Conservation (phyloP, 78 protist species). For the Tieghemostelium lacteum region DNA sequence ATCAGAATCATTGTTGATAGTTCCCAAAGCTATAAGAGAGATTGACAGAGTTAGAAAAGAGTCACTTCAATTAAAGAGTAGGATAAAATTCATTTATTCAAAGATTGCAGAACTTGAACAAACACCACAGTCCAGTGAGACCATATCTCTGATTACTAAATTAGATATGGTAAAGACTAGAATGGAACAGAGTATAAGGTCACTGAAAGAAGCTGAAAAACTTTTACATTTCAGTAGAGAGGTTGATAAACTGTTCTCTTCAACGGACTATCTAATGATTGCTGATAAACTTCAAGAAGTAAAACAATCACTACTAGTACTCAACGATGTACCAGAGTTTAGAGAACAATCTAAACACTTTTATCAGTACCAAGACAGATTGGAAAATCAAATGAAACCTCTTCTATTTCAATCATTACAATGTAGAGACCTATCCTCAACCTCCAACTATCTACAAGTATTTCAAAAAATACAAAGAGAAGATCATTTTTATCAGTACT, state of each 20-base stretch:
- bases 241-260: conserved; percentile 20
- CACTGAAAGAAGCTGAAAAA: conserved; percentile 66
- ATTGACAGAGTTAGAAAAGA: conserved; percentile 62
- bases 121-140: not conserved
- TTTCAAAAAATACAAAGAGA: conserved; percentile 47
- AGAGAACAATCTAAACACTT: conserved; percentile 50
- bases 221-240: conserved; percentile 21
- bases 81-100: not conserved
- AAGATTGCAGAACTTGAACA: conserved; percentile 17
- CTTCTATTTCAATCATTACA: conserved; percentile 3
- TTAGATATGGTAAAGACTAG: conserved; percentile 19
- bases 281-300: conserved; percentile 45
- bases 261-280: conserved; percentile 30
- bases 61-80: conserved; percentile 10
- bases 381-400: conserved; percentile 16
- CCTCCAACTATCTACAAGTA: conserved; percentile 10
- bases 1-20: conserved; percentile 42
- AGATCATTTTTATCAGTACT: conserved; percentile 9
- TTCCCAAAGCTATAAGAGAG: conserved; percentile 67
- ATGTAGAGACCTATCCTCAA: conserved; percentile 2
- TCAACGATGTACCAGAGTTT: conserved; percentile 67
- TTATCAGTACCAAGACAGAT: conserved; percentile 18
- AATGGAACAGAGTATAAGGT: conserved; percentile 28
- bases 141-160: conserved; percentile 1
- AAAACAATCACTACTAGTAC: conserved; percentile 7